Percentiles rank a stretch among this genome's conserved stretches.
phyloP scores from a whole-genome alignment of 495 filamentous ascomycete species.

The Trichoderma reesei region DNA sequence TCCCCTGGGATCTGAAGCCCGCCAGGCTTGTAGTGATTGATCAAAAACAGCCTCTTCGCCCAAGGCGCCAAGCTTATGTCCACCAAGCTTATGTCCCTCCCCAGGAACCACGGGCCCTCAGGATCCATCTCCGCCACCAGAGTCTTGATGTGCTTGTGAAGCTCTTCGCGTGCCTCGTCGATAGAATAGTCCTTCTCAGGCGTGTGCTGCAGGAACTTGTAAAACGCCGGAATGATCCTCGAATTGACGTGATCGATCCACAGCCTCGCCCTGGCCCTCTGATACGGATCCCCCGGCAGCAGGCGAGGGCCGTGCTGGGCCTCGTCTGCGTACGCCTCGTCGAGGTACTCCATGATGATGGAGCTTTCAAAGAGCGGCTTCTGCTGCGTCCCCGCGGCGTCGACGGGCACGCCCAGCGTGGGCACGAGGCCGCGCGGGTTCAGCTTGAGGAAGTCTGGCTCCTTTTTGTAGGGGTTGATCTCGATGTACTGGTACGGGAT shows the following conservation, averaged over 20 bases:
- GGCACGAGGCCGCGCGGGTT: conserved; percentile 64
- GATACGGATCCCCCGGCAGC: conserved; percentile 46
- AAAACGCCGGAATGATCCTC: conserved; percentile 54
- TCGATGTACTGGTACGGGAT: conserved; percentile 66
- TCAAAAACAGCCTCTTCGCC: conserved; percentile 57
- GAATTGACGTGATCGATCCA: conserved; percentile 60
- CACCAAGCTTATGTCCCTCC: conserved; percentile 43
- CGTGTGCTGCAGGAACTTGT: conserved; percentile 55
- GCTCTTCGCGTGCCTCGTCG: conserved; percentile 37
- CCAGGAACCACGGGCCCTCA: conserved; percentile 54
- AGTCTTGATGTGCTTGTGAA: conserved; percentile 40
- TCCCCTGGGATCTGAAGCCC: conserved; percentile 44
- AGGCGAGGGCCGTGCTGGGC: conserved; percentile 29
- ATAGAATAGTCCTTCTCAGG: conserved; percentile 34
- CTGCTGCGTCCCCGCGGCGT: conserved; percentile 23
- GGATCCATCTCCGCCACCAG: conserved; percentile 50
- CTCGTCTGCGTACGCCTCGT: conserved; percentile 46
- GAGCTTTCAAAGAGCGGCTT: conserved; percentile 58
- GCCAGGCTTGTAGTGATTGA: conserved; percentile 58
- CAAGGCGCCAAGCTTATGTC: conserved; percentile 59
- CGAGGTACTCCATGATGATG: conserved; percentile 59
- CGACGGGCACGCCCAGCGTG: conserved; percentile 37
- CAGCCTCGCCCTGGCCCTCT: conserved; percentile 48
- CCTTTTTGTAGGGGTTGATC: conserved; percentile 63
- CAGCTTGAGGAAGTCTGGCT: conserved; percentile 48